Evolutionary conservation across 75 land plant genomes (phyloP), one percentile per base, ranked within the genome.

Genomic region (Cunninghamia lanceolata): DNA sequence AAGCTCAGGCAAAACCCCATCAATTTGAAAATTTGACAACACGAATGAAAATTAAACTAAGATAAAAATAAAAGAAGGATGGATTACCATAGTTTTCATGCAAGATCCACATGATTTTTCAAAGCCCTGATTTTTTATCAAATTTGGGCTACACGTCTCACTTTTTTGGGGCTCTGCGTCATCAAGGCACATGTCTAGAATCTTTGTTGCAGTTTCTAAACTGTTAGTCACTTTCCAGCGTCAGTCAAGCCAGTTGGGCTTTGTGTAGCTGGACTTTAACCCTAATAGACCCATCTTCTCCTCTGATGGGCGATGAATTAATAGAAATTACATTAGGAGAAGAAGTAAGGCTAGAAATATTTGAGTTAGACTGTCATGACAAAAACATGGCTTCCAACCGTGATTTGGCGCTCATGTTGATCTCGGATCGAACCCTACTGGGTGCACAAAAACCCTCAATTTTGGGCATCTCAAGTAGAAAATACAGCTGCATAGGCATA

Each of bases 311-410:
- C 68, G 68, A 19, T n/a, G n/a, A n/a, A n/a, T n/a, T n/a, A 10
- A 10, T 10, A 59, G 68, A 59, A 50, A 11, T 5, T 9, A 50
- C 52, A 25, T 59, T 1, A 59, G 1, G 2, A 59, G 68, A 59
- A 9, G 68, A 59, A 59, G 3, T 19, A 3, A 90, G 68, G 38
- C 83, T 66, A 11, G 93, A 25, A 3, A 94, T 88, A 80, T 94
- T 93, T 0, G 95, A 94, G 14, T 71, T 86, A 36, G 95, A 86
- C 36, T 93, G 80, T 35, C 93, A 38, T 4, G 95, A 39, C 71
- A 94, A 82, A 87, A 88, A 87, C 11, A 94, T 85, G 85, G 86
- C n/a, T n/a, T n/a, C n/a, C n/a, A n/a, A n/a, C n/a, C n/a, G n/a
- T n/a, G n/a, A n/a, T n/a, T n/a, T n/a, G n/a, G n/a, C n/a, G n/a